Conservation (phyloP, 768 basidiomycete species). For the Rhodotorula kratochvilovae region DNA sequence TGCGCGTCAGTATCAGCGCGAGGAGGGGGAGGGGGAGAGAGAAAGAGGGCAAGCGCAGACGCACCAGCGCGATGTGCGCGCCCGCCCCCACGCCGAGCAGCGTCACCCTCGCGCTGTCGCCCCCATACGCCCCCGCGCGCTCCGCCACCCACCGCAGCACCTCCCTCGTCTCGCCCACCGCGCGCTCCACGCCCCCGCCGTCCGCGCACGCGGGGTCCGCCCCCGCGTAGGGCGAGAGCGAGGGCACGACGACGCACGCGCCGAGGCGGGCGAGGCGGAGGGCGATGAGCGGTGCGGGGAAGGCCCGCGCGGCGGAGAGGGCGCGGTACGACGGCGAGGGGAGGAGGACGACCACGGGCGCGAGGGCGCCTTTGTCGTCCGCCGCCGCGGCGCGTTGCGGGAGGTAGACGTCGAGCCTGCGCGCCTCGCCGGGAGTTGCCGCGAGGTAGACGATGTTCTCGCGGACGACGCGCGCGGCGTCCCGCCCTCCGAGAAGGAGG, state of each 20-base stretch:
- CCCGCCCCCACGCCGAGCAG: constrained; percentile 10
- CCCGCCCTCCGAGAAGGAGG: constrained; percentile 13
- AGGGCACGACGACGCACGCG: constrained; percentile 15
- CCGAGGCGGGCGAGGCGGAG: constrained; percentile 1
- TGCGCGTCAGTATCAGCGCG: too few species aligned
- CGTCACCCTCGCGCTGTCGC: not conserved
- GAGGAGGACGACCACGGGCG: constrained; percentile 8
- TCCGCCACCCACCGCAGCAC: constrained; percentile 1
- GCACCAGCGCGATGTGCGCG: not conserved
- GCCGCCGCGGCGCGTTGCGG: not conserved
- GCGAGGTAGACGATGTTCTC: constrained; percentile 18
- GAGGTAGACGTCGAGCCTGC: constrained; percentile 17
- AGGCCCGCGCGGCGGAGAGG: not conserved
- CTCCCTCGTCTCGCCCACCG: constrained; percentile 7
- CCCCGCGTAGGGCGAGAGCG: not conserved
- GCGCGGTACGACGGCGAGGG: constrained; percentile 6
- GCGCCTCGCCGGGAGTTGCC: too few species aligned
- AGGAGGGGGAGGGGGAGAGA: too few species aligned
- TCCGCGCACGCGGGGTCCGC: too few species aligned
- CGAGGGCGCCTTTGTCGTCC: not conserved
- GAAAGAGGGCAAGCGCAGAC: not conserved
- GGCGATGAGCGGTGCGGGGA: constrained; percentile 12
- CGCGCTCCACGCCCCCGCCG: not conserved
- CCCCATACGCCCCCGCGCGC: not conserved
- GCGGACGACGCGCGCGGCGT: not conserved